Conservation (phyloP, 106 monocot species). For the Allium sativum region DNA sequence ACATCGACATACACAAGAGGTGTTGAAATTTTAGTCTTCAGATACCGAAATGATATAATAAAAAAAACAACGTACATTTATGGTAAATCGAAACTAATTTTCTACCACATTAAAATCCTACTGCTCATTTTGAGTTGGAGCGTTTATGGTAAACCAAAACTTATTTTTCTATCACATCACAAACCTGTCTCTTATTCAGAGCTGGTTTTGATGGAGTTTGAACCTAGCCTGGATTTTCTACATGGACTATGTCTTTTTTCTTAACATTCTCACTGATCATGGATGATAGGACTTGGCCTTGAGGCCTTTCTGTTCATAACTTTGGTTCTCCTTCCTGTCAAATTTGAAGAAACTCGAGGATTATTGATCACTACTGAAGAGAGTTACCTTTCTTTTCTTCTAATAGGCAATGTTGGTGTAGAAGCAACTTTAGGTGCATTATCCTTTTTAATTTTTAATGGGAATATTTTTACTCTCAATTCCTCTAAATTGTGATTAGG, state of each 20-base stretch:
- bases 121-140: too few species aligned
- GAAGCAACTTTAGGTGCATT: slow-evolving; percentile 35
- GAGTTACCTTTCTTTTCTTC: slow-evolving; percentile 89
- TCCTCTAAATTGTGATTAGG: slow-evolving; percentile 81
- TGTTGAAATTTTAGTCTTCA: too few species aligned
- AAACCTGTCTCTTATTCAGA: slow-evolving; percentile 62
- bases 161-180: neutral
- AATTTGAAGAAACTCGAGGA: slow-evolving; percentile 49
- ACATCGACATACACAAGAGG: too few species aligned
- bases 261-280: slow-evolving; percentile 21
- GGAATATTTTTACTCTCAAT: slow-evolving; percentile 68
- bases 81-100: too few species aligned
- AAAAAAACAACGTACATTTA: too few species aligned
- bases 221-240: slow-evolving; percentile 28
- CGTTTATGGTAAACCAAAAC: too few species aligned
- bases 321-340: slow-evolving; percentile 83
- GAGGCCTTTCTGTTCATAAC: slow-evolving; percentile 38
- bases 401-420: slow-evolving; percentile 53
- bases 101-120: too few species aligned
- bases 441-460: slow-evolving; percentile 49
- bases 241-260: slow-evolving; percentile 23
- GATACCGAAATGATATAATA: too few species aligned
- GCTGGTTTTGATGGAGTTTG: slow-evolving; percentile 28
- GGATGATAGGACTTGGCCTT: slow-evolving; percentile 17
- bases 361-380: slow-evolving; percentile 78